Evolutionary conservation across 2,329 filamentous ascomycete species (phyloP).

Genomic region (Sarocladium strictum): DNA sequence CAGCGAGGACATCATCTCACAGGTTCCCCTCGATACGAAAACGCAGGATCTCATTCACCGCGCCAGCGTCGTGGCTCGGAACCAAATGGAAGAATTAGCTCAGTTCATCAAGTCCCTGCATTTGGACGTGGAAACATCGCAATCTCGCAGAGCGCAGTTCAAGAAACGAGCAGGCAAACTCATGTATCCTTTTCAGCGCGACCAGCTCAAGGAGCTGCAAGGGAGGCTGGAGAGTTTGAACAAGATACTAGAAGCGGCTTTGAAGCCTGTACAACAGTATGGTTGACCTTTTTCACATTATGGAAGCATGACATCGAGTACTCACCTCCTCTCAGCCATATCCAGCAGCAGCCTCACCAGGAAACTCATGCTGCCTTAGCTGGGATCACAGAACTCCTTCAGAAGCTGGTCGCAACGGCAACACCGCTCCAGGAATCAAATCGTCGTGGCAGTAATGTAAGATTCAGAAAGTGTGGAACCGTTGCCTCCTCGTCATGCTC

Average conservation of each 20-base stretch:
- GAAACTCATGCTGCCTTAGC: not conserved
- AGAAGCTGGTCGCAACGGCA: not conserved
- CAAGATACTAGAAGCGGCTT: not conserved
- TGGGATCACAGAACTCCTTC: not conserved
- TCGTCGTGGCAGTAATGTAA: not conserved
- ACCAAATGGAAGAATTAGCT: not conserved
- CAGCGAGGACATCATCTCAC: not conserved
- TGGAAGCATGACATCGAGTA: too few relatives aligned
- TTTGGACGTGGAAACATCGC: not conserved
- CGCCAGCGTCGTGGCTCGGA: not conserved
- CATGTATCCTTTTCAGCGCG: not conserved
- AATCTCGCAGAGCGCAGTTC: not conserved
- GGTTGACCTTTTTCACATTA: not conserved
- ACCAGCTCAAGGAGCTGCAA: not conserved
- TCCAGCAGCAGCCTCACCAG: not conserved
- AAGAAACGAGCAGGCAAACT: not conserved
- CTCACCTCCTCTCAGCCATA: not conserved
- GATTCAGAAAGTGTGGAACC: too few relatives aligned
- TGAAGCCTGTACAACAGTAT: not conserved
- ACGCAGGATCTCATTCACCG: not conserved
- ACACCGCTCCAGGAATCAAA: not conserved
- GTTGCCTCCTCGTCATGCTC: too few relatives aligned
- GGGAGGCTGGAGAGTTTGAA: not conserved
- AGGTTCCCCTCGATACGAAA: not conserved
- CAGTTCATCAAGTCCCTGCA: not conserved